Conservation (phyloP, 2,329 filamentous ascomycete genomes). For the Colletotrichum incanum region DNA sequence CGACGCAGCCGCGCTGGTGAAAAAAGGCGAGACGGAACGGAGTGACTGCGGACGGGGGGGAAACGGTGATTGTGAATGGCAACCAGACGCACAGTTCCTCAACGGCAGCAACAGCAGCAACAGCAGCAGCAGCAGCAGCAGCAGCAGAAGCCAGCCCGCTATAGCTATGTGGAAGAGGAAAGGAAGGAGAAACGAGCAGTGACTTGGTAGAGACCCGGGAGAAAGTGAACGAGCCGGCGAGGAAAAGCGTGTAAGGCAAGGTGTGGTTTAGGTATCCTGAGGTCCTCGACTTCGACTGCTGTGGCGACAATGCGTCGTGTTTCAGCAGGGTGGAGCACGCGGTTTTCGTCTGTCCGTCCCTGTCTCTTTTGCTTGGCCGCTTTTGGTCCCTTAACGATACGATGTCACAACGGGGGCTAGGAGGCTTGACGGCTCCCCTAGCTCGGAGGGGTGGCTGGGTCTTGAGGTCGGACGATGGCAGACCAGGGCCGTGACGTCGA, state of each 20-base stretch:
- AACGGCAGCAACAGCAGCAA: background rate
- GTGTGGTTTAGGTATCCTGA: slow-evolving; percentile 11
- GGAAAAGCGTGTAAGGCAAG: slow-evolving; percentile 1
- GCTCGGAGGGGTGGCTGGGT: background rate
- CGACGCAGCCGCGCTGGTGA: background rate
- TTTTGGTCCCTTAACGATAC: slow-evolving; percentile 6
- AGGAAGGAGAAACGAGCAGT: background rate
- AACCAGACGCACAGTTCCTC: background rate
- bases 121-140: background rate
- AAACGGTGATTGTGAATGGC: background rate
- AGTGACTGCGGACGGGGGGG: background rate
- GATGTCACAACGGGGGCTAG: background rate
- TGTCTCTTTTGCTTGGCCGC: background rate
- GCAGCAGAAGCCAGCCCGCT: background rate
- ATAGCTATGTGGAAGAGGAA: background rate
- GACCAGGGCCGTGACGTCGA: slow-evolving; percentile 14
- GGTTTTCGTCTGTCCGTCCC: slow-evolving; percentile 21
- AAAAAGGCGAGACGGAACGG: slow-evolving; percentile 6
- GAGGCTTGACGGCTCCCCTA: background rate
- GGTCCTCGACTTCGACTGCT: slow-evolving; percentile 4
- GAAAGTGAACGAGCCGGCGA: background rate
- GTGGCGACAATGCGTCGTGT: slow-evolving; percentile 43
- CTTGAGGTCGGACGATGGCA: slow-evolving; percentile 30
- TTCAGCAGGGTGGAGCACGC: slow-evolving; percentile 36
- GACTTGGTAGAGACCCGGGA: background rate